Evolutionary conservation across 306 rosid species (phyloP).

Genomic region (Sicyos edulis): DNA sequence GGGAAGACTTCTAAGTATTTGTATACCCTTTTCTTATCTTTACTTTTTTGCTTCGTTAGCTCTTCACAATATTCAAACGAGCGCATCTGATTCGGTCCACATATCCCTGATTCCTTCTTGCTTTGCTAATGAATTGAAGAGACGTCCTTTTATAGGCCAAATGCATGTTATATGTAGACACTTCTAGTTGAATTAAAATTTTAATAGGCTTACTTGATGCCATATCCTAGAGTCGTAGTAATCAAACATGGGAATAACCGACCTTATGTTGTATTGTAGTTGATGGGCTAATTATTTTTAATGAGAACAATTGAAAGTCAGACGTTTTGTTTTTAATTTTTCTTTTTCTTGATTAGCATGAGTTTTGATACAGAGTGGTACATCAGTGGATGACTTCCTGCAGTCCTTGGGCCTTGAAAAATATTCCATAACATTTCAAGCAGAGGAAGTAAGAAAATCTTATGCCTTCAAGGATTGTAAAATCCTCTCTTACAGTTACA

Average conservation of each 20-base stretch:
- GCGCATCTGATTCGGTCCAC: neutral
- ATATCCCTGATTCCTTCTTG: neutral
- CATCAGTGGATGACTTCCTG: constrained; percentile 77
- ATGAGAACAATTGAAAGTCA: too few species aligned
- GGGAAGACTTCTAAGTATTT: neutral
- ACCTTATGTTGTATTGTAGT: neutral
- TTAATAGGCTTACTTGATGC: neutral
- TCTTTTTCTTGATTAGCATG: neutral
- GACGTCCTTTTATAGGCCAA: neutral
- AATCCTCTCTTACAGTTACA: neutral
- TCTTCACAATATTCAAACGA: neutral
- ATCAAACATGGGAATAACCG: neutral
- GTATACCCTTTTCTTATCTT: neutral
- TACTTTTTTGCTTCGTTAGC: neutral
- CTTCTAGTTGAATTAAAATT: neutral
- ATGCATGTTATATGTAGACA: neutral
- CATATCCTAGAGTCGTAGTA: neutral
- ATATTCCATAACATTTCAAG: constrained; percentile 88
- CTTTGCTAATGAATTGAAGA: constrained; percentile 7
- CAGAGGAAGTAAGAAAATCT: constrained; percentile 75
- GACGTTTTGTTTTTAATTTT: neutral
- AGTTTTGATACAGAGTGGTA: constrained; percentile 54
- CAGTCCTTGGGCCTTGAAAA: constrained; percentile 85
- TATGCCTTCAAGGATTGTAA: constrained; percentile 4
- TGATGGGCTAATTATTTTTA: neutral